These are phyloP conservation scores for Pseudognaphalium luteoalbum DNA, from an alignment of 129 eudicot genomes.

Conservation along the genomic window DNA sequence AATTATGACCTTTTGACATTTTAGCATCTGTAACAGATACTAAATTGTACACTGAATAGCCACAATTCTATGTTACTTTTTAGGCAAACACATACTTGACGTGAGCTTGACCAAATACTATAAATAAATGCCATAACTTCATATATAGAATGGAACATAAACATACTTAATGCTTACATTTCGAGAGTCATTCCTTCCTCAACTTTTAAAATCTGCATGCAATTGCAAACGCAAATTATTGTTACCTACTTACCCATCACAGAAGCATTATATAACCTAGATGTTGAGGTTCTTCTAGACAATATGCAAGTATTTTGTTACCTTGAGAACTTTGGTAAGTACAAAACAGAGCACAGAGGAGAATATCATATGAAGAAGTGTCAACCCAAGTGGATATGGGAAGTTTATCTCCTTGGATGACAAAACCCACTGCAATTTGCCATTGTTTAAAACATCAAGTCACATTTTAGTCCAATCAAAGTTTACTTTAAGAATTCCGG, in stretches of 20 bases:
- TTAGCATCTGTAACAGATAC: conserved; percentile 10
- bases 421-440: conserved; percentile 84
- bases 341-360: conserved; percentile 82
- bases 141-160: conserved; percentile 14
- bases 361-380: conserved; percentile 94
- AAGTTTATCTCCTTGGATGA: conserved; percentile 93
- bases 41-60: neutral
- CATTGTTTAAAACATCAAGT: neutral
- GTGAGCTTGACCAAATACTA: neutral
- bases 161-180: conserved; percentile 54
- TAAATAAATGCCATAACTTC: conserved; percentile 1
- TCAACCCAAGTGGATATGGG: conserved; percentile 91
- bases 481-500: neutral
- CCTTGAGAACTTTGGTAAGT: conserved; percentile 83
- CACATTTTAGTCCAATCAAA: conserved; percentile 6
- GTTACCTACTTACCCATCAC: conserved; percentile 28
- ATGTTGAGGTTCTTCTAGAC: conserved; percentile 20
- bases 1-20: neutral
- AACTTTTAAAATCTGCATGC: conserved; percentile 67
- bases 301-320: conserved; percentile 28
- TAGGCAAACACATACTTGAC: neutral
- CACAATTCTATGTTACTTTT: neutral
- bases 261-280: neutral
- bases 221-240: conserved; percentile 9
- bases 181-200: conserved; percentile 95